Conservation (phyloP, 164 flowering plant species). For the Nelumbo lutea region DNA sequence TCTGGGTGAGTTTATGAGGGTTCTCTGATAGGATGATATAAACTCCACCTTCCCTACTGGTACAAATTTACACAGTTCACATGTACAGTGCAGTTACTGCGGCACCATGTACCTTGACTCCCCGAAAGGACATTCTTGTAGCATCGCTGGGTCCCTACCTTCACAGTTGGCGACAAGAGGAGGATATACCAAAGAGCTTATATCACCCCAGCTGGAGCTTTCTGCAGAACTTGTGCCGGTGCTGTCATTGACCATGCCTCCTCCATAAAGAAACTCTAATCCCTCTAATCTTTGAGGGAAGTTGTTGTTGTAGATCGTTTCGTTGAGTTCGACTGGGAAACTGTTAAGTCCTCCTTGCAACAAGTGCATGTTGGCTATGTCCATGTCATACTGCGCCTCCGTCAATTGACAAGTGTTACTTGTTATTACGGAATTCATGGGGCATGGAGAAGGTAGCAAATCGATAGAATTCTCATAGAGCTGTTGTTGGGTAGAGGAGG, state of each 20-base stretch:
- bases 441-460: constrained; percentile 15
- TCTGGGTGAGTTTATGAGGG: constrained; percentile 11
- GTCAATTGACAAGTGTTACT: constrained; percentile 16
- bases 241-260: constrained; percentile 23
- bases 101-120: constrained; percentile 27
- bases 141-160: constrained; percentile 25
- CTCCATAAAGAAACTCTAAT: constrained; percentile 27
- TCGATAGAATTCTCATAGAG: constrained; percentile 14
- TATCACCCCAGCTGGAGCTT: constrained; percentile 42
- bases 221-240: constrained; percentile 32
- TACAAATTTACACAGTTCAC: constrained; percentile 25
- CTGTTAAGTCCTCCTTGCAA: constrained; percentile 19
- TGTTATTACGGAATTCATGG: constrained; percentile 13
- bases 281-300: constrained; percentile 17
- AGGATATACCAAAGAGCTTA: constrained; percentile 28
- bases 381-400: constrained; percentile 13
- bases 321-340: constrained; percentile 19
- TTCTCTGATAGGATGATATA: constrained; percentile 1
- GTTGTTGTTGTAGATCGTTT: constrained; percentile 19
- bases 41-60: constrained; percentile 8
- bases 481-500: constrained; percentile 19
- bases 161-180: constrained; percentile 26
- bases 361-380: constrained; percentile 14
- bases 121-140: constrained; percentile 22
- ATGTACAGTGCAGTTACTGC: constrained; percentile 14